Conservation (phyloP, 1,284 basidiomycete genomes). For the Ustilago shanxiensis region DNA sequence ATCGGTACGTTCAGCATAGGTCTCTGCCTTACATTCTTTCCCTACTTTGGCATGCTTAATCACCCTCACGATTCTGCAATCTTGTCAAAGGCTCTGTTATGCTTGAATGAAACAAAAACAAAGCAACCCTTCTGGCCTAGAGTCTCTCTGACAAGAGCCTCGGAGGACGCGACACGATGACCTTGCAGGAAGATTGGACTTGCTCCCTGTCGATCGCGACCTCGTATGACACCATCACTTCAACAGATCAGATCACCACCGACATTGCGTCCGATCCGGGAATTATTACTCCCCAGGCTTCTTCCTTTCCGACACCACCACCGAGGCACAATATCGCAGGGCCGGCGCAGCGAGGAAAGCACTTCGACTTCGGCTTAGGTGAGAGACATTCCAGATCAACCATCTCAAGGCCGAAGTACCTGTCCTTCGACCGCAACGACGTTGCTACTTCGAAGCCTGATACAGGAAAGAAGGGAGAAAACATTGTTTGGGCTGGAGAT, state of each 20-base stretch:
- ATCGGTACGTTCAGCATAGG: no score
- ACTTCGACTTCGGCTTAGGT: neutral
- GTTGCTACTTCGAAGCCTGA: neutral
- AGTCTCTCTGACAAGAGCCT: neutral
- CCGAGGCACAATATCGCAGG: neutral
- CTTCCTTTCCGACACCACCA: constrained; percentile 17
- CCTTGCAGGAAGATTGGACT: constrained; percentile 16
- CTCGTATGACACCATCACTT: neutral
- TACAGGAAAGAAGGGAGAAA: neutral
- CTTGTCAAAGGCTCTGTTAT: neutral
- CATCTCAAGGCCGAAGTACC: neutral
- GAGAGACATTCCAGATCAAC: neutral
- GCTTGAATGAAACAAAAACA: neutral
- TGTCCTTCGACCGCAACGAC: neutral
- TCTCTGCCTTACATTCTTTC: neutral
- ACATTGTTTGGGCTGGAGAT: neutral
- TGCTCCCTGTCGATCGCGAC: constrained; percentile 19
- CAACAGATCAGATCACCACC: neutral
- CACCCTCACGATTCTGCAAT: no score
- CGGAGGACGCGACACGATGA: neutral
- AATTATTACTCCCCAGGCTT: constrained; percentile 9
- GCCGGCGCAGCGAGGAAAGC: neutral
- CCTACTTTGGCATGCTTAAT: no score
- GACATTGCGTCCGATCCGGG: neutral
- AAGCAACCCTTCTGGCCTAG: neutral